Percentiles rank a stretch among this genome's conserved stretches.
Evolutionary conservation across 2,329 filamentous ascomycete genomes (phyloP).

Genomic region (Pestalotiopsis sp.): DNA sequence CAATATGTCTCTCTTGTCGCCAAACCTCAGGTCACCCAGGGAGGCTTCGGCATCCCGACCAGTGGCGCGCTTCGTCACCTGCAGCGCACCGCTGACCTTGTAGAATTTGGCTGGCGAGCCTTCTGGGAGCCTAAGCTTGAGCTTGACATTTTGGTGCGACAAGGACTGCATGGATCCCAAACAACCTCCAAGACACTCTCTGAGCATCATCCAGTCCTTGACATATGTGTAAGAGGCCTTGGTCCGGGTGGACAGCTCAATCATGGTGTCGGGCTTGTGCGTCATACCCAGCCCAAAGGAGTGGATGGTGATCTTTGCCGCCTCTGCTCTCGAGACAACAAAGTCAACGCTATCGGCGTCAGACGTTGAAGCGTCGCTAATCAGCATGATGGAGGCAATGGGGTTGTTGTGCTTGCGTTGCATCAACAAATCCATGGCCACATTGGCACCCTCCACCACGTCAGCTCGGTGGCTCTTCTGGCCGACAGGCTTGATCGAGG

Average conservation of each 20-base stretch:
- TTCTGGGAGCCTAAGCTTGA: conserved; percentile 91
- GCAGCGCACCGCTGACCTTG: conserved; percentile 94
- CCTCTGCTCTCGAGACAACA: conserved; percentile 93
- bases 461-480: conserved; percentile 97
- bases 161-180: conserved; percentile 87
- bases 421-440: conserved; percentile 98
- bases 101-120: conserved; percentile 97
- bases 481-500: conserved; percentile 87
- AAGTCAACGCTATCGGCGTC: conserved; percentile 97
- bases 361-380: conserved; percentile 94
- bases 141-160: conserved; percentile 97
- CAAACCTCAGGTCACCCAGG: conserved; percentile 88
- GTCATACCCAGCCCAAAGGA: conserved; percentile 96
- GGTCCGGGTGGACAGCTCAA: conserved; percentile 90
- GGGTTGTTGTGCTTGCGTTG: conserved; percentile 95
- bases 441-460: conserved; percentile 95
- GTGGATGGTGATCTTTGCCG: conserved; percentile 95
- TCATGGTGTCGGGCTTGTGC: conserved; percentile 98
- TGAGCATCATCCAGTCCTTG: conserved; percentile 99
- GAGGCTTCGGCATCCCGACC: conserved; percentile 92
- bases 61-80: conserved; percentile 94
- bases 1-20: conserved; percentile 90
- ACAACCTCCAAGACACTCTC: conserved; percentile 92
- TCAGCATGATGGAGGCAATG: conserved; percentile 90
- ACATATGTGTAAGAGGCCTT: conserved; percentile 98